Base-by-base conservation (phyloP, 2,329 filamentous ascomycete genomes). In the Fusarium staphyleae region DNA sequence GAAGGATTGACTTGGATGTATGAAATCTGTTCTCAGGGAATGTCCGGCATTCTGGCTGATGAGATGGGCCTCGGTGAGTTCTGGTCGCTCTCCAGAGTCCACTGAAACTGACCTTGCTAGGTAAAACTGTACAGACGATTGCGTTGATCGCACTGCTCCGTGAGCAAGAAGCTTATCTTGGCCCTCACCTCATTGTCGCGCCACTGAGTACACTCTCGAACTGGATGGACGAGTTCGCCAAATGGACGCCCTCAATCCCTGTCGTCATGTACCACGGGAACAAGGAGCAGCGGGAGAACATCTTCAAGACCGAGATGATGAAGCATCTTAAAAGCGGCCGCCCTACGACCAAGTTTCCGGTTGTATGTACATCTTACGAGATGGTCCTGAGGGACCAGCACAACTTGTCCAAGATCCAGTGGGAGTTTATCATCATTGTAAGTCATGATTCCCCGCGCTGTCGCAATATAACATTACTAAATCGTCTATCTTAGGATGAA, bases 341-440 rank as follows among this genome's bases (percentile, higher is more conserved):
- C 2, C 83, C 83, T 0, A 84, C 76, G 0, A 76, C 82, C 2
- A 83, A 88, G 37, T 99, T 98, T 57, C 95, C 95, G 0, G 88
- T 99, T 1, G 89, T 98, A 1, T 93, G 93, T 67, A 99, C 95
- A 0, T 96, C 89, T 32, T 98, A 98, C 66, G 95, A 99, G 70
- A 97, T 99, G 69, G 93, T 96, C 47, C 87, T 99, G 75, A 88
- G 91, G 65, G 95, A 99, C 69, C 86, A 90, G 30, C 88, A 91
- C 45, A 87, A 87, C 29, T 77, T 99, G 5, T 86, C 87, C 0
- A 88, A 89, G 51, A 93, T 96, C 50, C 88, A 92, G 29, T 99
- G 95, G 95, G 91, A 96, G 47, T 97, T 96, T 65, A 97, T 99
- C 67, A 95, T 99, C 62, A 96, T 99, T 56, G 88, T 89, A 74